Conservation (phyloP, 2,329 filamentous ascomycete genomes). For the Phoma herbarum region DNA sequence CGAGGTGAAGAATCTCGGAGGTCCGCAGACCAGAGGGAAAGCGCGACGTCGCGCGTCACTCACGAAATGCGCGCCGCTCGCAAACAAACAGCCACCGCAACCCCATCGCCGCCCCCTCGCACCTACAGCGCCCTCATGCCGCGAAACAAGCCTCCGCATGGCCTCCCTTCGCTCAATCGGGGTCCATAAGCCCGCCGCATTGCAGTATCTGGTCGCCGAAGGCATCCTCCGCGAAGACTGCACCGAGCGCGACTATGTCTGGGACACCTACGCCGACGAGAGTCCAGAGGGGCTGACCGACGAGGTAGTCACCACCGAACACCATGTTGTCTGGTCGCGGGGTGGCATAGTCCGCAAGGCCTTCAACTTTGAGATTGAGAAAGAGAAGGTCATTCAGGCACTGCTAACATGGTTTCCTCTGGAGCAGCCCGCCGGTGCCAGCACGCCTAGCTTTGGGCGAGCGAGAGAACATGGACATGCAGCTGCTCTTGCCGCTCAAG, state of each 20-base stretch:
- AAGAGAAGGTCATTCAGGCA: constrained; percentile 85
- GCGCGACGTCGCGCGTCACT: constrained; percentile 34
- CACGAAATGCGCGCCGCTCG: constrained; percentile 25
- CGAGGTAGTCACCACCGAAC: constrained; percentile 78
- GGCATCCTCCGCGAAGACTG: constrained; percentile 76
- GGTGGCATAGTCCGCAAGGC: constrained; percentile 84
- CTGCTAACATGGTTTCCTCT: constrained; percentile 82
- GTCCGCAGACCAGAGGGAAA: constrained; percentile 28
- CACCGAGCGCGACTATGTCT: constrained; percentile 72
- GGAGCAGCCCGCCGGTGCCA: constrained; percentile 34
- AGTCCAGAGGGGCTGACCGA: constrained; percentile 67
- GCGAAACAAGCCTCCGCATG: constrained; percentile 64
- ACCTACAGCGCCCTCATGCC: constrained; percentile 42
- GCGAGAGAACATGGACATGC: constrained; percentile 27
- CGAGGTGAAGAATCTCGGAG: constrained; percentile 24
- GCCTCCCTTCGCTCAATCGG: constrained; percentile 90
- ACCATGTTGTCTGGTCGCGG: constrained; percentile 87
- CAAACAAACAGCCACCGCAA: constrained; percentile 27
- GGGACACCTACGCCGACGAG: constrained; percentile 70
- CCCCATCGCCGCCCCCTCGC: constrained; percentile 11
- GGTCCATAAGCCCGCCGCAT: constrained; percentile 84
- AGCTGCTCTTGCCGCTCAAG: constrained; percentile 42
- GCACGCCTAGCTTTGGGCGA: constrained; percentile 19
- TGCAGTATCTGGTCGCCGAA: constrained; percentile 85
- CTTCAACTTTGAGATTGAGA: constrained; percentile 86